These are phyloP conservation scores for Termitomyces sp. DNA, from an alignment of 768 basidiomycete species.

Conservation along the genomic window DNA sequence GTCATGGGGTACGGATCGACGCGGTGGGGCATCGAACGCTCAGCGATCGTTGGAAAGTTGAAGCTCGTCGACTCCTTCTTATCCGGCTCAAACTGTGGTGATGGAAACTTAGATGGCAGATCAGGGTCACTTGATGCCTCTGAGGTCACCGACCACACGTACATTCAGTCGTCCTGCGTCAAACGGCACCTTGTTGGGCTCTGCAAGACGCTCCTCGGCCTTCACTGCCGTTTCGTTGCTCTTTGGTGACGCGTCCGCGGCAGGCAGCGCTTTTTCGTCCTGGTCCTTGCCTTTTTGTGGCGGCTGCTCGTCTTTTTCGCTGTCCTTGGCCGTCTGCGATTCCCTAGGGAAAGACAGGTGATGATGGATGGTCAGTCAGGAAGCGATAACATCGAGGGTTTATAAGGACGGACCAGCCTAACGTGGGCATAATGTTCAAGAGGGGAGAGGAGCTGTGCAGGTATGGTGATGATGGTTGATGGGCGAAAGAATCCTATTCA, in stretches of 20 bases:
- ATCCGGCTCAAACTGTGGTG: constrained; percentile 22
- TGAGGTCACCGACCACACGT: constrained; percentile 23
- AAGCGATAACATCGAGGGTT: not conserved
- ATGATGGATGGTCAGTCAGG: constrained; percentile 20
- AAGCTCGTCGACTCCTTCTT: constrained; percentile 7
- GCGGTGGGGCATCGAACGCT: constrained; percentile 44
- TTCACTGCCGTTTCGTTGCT: not conserved
- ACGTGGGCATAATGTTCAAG: constrained; percentile 4
- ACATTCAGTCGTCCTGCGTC: constrained; percentile 22
- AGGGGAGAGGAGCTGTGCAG: not conserved
- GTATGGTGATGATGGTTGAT: constrained; percentile 3
- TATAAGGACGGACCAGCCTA: constrained; percentile 2
- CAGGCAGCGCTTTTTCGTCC: not conserved
- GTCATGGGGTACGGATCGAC: constrained; percentile 30
- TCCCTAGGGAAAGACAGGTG: constrained; percentile 17
- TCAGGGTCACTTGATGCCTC: constrained; percentile 29
- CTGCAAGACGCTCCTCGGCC: constrained; percentile 6
- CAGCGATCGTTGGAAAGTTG: constrained; percentile 12
- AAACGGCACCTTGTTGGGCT: constrained; percentile 4
- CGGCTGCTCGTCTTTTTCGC: constrained; percentile 5
- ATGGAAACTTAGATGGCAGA: constrained; percentile 26
- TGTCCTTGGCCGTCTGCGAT: constrained; percentile 11
- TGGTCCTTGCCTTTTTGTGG: constrained; percentile 6
- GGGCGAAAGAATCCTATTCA: constrained; percentile 2
- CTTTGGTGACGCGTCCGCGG: constrained; percentile 8